Evolutionary conservation across 352 stramenopile genomes (phyloP).

Genomic region (Pythium phragmiticola): DNA sequence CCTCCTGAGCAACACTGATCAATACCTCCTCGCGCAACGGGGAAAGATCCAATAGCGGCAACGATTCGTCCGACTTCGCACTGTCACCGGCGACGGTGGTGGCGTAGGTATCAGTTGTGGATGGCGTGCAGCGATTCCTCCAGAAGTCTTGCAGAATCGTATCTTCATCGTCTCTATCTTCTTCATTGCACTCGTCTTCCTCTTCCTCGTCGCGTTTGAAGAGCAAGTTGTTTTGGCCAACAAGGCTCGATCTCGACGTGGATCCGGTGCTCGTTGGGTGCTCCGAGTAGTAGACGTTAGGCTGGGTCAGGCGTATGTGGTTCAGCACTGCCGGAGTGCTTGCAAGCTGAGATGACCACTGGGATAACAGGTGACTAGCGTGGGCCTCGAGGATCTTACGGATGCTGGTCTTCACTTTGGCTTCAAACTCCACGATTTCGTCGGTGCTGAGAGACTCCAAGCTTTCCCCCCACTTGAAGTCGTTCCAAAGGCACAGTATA

Average conservation of each 20-base stretch:
- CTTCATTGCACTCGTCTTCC: conserved; percentile 7
- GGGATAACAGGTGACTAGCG: conserved; percentile 50
- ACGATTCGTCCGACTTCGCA: neutral
- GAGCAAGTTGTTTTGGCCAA: neutral
- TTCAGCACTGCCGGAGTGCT: conserved; percentile 44
- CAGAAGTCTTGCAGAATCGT: conserved; percentile 17
- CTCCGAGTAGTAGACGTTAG: conserved; percentile 75
- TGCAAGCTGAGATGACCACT: conserved; percentile 52
- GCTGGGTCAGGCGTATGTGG: conserved; percentile 59
- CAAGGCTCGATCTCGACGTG: neutral
- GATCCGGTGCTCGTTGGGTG: conserved; percentile 10
- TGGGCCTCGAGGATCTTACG: conserved; percentile 62
- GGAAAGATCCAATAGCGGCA: conserved; percentile 8
- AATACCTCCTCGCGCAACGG: conserved; percentile 7
- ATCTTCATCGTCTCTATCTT: conserved; percentile 10
- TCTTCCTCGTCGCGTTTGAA: conserved; percentile 14
- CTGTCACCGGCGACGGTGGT: neutral
- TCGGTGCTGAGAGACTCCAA: conserved; percentile 45
- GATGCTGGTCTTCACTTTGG: conserved; percentile 55
- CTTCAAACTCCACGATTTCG: conserved; percentile 59
- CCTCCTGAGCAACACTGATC: neutral
- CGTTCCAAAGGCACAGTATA: conserved; percentile 76
- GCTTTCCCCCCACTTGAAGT: conserved; percentile 73
- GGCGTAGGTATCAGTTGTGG: neutral
- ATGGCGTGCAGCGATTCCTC: conserved; percentile 6